Conservation (phyloP, 2,329 filamentous ascomycete genomes). For the Aureobasidium subglaciale region DNA sequence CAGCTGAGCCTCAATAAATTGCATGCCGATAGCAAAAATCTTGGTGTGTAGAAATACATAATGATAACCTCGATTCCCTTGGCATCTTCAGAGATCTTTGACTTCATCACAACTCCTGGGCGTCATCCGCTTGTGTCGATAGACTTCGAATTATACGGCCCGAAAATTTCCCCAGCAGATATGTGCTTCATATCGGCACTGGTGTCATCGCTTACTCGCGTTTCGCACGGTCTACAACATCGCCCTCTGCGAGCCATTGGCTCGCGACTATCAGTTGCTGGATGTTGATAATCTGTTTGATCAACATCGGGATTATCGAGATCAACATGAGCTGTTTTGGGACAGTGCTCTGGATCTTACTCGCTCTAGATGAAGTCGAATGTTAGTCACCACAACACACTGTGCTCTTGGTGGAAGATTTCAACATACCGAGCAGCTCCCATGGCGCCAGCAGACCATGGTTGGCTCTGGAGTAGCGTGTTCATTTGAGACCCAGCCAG, state of each 20-base stretch:
- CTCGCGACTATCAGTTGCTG: conserved; percentile 90
- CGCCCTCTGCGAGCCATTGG: conserved; percentile 87
- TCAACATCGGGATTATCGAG: conserved; percentile 76
- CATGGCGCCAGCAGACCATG: conserved; percentile 84
- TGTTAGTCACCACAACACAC: conserved; percentile 45
- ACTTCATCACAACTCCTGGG: too few species aligned
- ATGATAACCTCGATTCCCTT: too few species aligned
- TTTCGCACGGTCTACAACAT: conserved; percentile 32
- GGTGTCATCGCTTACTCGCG: not conserved
- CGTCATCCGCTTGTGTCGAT: too few species aligned
- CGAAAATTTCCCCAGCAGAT: too few species aligned
- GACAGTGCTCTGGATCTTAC: conserved; percentile 59
- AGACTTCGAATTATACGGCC: too few species aligned
- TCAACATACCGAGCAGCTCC: conserved; percentile 66
- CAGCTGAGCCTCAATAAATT: too few species aligned
- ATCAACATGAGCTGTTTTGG: conserved; percentile 75
- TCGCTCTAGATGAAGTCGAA: not conserved
- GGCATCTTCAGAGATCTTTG: too few species aligned
- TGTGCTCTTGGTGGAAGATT: not conserved
- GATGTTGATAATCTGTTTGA: conserved; percentile 90
- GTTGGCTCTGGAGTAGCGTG: conserved; percentile 70
- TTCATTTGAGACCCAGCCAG: not conserved
- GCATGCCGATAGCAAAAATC: too few species aligned
- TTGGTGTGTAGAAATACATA: too few species aligned
- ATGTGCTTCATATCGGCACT: too few species aligned